Conservation (phyloP, 192 early-diverging fungal genomes). For the Rhizophagus prolifer region DNA sequence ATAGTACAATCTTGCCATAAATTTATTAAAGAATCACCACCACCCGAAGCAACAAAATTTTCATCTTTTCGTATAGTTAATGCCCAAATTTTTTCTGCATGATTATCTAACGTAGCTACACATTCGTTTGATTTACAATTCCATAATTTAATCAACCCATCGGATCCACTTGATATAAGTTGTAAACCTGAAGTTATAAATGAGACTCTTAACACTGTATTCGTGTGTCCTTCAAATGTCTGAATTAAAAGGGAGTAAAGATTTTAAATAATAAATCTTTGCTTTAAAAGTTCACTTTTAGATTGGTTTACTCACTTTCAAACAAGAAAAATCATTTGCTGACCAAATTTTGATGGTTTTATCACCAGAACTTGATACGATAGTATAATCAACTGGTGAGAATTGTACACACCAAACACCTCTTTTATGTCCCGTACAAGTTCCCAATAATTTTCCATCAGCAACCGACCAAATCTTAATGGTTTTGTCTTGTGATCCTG, state of each 20-base stretch:
- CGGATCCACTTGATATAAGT: slow-evolving; percentile 82
- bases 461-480: slow-evolving; percentile 89
- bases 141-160: slow-evolving; percentile 97
- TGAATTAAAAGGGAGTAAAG: slow-evolving; percentile 17
- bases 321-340: slow-evolving; percentile 81
- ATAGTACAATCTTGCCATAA: slow-evolving; percentile 93
- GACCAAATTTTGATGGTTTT: slow-evolving; percentile 96
- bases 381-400: slow-evolving; percentile 92
- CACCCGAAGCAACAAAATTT: slow-evolving; percentile 78
- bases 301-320: slow-evolving; percentile 53
- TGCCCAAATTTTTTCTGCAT: slow-evolving; percentile 96
- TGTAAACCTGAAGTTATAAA: slow-evolving; percentile 90
- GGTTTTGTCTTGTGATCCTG: slow-evolving; percentile 93
- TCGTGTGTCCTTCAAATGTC: slow-evolving; percentile 98
- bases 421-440: slow-evolving; percentile 87
- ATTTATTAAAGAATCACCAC: slow-evolving; percentile 86
- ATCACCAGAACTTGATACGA: slow-evolving; percentile 91
- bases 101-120: slow-evolving; percentile 87
- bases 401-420: slow-evolving; percentile 95
- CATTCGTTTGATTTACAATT: slow-evolving; percentile 90
- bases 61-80: slow-evolving; percentile 74
- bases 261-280: not conserved
- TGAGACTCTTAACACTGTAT: slow-evolving; percentile 82
- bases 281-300: not conserved
- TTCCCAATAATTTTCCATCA: slow-evolving; percentile 76